A percentile compares a stretch with the other conserved stretches of the same genome.
Evolutionary conservation across 257 asterid genomes (phyloP).

Genomic region (Fraxinus americana): DNA sequence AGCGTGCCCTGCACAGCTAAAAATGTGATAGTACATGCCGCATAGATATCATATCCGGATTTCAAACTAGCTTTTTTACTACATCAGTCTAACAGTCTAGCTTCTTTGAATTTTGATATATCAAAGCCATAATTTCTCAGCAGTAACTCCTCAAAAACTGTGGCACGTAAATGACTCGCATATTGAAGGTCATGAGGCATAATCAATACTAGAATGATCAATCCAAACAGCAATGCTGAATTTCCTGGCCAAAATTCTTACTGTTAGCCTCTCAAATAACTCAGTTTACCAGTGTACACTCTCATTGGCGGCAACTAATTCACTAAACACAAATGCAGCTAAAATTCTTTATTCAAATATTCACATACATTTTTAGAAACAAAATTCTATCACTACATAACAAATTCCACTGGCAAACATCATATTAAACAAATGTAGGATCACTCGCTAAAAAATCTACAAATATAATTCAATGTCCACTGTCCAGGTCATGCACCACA

Average conservation of each 20-base stretch:
- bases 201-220: background rate
- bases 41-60: background rate
- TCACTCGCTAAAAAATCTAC: background rate
- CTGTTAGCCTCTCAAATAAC: conserved; percentile 3
- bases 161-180: background rate
- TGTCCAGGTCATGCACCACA: conserved; percentile 13
- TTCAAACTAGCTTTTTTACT: background rate
- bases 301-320: background rate
- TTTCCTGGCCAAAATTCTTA: background rate
- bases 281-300: background rate
- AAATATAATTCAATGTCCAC: background rate
- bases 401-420: conserved; percentile 1
- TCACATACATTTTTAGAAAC: conserved; percentile 13
- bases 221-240: conserved; percentile 9
- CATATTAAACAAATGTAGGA: conserved; percentile 20
- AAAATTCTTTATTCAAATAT: conserved; percentile 7
- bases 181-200: background rate
- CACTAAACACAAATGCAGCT: conserved; percentile 10
- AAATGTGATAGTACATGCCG: background rate
- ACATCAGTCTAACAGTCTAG: conserved; percentile 8
- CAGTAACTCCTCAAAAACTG: conserved; percentile 2
- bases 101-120: background rate
- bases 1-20: background rate
- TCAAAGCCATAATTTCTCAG: background rate
- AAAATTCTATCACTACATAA: background rate